Evolutionary conservation across 495 filamentous ascomycete species (phyloP).

Genomic region (Lepraria neglecta): DNA sequence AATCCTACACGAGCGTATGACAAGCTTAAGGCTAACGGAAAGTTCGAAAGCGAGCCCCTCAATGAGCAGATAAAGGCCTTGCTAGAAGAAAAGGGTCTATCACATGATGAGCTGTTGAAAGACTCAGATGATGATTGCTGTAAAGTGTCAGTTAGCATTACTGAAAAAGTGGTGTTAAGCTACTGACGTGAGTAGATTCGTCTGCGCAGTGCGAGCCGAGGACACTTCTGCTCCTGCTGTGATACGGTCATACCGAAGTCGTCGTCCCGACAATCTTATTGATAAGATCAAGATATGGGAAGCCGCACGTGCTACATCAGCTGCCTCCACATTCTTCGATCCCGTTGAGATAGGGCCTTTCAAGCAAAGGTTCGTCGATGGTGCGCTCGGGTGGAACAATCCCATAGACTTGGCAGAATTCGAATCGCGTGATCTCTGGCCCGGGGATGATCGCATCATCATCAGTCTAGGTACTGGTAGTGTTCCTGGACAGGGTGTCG

Average conservation of each 20-base stretch:
- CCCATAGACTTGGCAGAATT: conserved; percentile 30
- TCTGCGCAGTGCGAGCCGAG: conserved; percentile 42
- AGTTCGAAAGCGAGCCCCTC: conserved; percentile 40
- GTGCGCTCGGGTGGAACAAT: conserved; percentile 40
- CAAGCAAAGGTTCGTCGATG: conserved; percentile 38
- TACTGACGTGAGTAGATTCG: conserved; percentile 36
- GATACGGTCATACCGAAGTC: conserved; percentile 35
- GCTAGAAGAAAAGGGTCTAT: conserved; percentile 31
- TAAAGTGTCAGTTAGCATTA: conserved; percentile 33
- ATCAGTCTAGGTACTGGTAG: conserved; percentile 8
- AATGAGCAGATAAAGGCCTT: conserved; percentile 40
- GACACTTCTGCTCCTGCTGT: conserved; percentile 40
- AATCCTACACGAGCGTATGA: conserved; percentile 32
- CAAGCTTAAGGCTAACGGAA: conserved; percentile 24
- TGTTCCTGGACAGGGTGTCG: conserved; percentile 5
- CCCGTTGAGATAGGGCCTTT: conserved; percentile 36
- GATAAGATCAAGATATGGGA: conserved; percentile 43
- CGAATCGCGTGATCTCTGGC: conserved; percentile 7
- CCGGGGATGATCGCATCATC: conserved; percentile 2
- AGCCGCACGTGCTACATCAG: conserved; percentile 43
- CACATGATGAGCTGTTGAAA: conserved; percentile 38
- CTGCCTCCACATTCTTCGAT: conserved; percentile 45
- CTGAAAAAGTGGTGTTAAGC: background rate
- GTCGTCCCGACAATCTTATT: conserved; percentile 35
- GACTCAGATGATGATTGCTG: conserved; percentile 33